Evolutionary conservation across 163 green algal genomes (phyloP).

Genomic region (Prototheca wickerhamii): DNA sequence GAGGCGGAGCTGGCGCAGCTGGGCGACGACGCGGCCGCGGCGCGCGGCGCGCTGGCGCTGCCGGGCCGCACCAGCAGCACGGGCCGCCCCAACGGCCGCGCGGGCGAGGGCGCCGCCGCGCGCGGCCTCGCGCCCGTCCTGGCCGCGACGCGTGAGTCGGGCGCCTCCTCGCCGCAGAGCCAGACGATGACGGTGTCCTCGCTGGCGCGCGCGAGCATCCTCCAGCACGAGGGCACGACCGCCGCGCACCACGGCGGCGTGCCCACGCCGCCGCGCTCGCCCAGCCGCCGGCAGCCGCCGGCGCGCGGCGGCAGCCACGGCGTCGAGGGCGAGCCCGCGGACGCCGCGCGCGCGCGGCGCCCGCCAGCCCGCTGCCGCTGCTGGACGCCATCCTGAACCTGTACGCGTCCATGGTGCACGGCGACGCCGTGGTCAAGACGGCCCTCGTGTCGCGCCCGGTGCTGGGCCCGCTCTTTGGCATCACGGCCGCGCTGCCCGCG

Average conservation of each 20-base stretch:
- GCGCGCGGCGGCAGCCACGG: neutral
- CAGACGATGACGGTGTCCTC: too few relatives aligned
- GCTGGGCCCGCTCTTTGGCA: slow-evolving; percentile 47
- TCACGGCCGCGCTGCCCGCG: slow-evolving; percentile 11
- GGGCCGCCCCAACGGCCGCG: too few relatives aligned
- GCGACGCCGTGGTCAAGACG: slow-evolving; percentile 49
- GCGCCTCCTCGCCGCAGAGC: too few relatives aligned
- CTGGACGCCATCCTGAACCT: slow-evolving; percentile 18
- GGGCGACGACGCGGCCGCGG: slow-evolving; percentile 5
- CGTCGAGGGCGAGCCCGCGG: neutral
- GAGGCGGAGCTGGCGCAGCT: slow-evolving; percentile 17
- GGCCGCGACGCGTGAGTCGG: too few relatives aligned
- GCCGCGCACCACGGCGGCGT: slow-evolving; percentile 6
- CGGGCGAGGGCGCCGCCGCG: too few relatives aligned
- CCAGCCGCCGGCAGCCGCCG: neutral
- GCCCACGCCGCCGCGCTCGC: neutral
- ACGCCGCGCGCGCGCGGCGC: neutral
- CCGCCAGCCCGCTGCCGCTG: neutral
- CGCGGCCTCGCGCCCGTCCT: too few relatives aligned
- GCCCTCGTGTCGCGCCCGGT: slow-evolving; percentile 42
- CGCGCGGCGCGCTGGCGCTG: slow-evolving; percentile 1
- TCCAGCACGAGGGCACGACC: too few relatives aligned
- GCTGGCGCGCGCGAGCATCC: too few relatives aligned
- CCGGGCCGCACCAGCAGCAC: neutral
- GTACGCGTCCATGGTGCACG: slow-evolving; percentile 36